Evolutionary conservation across 768 basidiomycete genomes (phyloP).

Genomic region (Termitomyces sp.): DNA sequence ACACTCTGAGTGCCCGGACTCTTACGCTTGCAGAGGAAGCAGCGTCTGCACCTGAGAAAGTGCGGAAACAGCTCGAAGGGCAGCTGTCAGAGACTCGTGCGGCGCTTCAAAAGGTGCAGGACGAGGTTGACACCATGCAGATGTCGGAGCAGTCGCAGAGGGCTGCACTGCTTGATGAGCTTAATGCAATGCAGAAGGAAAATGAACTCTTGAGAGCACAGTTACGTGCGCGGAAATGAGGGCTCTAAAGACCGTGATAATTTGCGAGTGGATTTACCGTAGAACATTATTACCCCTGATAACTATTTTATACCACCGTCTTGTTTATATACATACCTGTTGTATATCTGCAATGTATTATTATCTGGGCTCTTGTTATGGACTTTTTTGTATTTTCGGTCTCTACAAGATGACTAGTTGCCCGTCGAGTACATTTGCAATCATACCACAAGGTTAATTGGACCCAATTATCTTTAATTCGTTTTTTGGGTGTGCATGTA

Average conservation of each 20-base stretch:
- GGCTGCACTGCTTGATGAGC: conserved; percentile 82
- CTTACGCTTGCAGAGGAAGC: conserved; percentile 71
- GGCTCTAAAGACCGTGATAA: not conserved
- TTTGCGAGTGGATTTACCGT: not conserved
- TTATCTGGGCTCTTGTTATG: not conserved
- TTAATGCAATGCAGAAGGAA: conserved; percentile 80
- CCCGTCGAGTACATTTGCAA: no score
- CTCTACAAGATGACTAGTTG: no score
- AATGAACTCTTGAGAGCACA: conserved; percentile 70
- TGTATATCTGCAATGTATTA: not conserved
- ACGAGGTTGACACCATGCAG: conserved; percentile 65
- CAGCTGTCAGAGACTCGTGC: conserved; percentile 61
- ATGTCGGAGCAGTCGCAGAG: conserved; percentile 77
- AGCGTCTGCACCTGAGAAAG: conserved; percentile 49
- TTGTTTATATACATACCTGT: not conserved
- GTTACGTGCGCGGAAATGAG: conserved; percentile 55
- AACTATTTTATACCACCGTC: not conserved
- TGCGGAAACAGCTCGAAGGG: conserved; percentile 59
- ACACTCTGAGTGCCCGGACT: conserved; percentile 66
- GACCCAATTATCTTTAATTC: not conserved
- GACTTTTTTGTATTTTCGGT: not conserved
- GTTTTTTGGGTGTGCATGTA: no score
- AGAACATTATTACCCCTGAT: not conserved
- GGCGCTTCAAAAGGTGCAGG: conserved; percentile 59
- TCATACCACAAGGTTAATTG: no score